These are phyloP conservation scores for Leptodermis oblonga DNA, from an alignment of 257 asterid genomes.

Conservation along the genomic window DNA sequence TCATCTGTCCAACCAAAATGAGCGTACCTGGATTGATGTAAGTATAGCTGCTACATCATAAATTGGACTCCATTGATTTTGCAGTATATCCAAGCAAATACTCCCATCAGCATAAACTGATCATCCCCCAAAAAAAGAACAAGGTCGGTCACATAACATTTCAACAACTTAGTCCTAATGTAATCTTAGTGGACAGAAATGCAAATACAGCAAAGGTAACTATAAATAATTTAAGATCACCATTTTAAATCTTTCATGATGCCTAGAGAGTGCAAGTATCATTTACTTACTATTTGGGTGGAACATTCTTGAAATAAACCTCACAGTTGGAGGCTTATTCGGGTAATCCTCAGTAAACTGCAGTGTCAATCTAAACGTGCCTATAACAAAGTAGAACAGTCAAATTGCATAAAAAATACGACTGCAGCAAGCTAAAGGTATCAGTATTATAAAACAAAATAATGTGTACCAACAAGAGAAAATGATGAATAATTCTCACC, in stretches of 20 bases:
- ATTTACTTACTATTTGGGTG: conserved; percentile 90
- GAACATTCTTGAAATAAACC: conserved; percentile 92
- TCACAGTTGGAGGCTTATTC: conserved; percentile 90
- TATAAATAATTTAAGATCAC: not conserved
- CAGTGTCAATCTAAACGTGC: conserved; percentile 89
- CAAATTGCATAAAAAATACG: not conserved
- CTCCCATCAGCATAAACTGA: conserved; percentile 96
- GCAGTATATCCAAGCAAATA: conserved; percentile 88
- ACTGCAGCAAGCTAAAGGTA: not conserved
- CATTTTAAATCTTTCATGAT: not conserved
- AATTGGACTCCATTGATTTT: conserved; percentile 95
- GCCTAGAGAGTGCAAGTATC: not conserved
- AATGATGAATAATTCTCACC: not conserved
- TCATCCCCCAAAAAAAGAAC: conserved; percentile 6
- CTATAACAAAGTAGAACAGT: conserved; percentile 24
- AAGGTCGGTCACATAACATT: not conserved
- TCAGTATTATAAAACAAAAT: not conserved
- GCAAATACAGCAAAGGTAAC: not conserved
- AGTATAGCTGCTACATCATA: conserved; percentile 94
- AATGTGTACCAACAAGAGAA: not conserved
- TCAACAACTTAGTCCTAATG: not conserved
- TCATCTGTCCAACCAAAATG: not conserved
- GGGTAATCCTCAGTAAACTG: conserved; percentile 93
- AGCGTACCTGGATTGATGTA: conserved; percentile 81
- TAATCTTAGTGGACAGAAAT: not conserved